Conservation (phyloP, 164 flowering plant species). For the Magnolia kwangsiensis region DNA sequence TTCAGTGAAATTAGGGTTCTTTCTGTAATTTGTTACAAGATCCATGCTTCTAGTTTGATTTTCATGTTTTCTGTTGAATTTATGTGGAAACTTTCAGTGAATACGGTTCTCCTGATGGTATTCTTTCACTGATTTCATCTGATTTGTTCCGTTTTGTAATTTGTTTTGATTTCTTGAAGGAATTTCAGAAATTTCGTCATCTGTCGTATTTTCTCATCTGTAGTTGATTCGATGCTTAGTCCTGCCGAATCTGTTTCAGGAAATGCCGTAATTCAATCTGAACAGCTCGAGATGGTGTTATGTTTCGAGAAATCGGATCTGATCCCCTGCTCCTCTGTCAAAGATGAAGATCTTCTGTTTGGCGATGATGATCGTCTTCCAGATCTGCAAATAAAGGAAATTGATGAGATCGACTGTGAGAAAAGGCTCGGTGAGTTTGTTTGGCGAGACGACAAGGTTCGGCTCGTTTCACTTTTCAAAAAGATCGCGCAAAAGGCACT, state of each 20-base stretch:
- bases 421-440: conserved; percentile 18
- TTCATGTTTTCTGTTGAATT: no score
- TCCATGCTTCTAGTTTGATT: no score
- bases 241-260: background rate
- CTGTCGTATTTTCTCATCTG: background rate
- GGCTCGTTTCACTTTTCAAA: conserved; percentile 17
- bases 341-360: background rate
- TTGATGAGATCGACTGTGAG: conserved; percentile 4
- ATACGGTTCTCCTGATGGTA: no score
- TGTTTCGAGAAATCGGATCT: background rate
- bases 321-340: background rate
- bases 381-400: background rate
- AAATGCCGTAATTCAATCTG: background rate
- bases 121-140: no score
- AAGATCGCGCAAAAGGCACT: conserved; percentile 1
- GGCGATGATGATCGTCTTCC: background rate
- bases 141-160: no score
- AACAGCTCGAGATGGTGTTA: background rate
- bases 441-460: conserved; percentile 24
- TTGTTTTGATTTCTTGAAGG: no score
- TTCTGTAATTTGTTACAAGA: no score
- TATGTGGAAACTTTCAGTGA: no score
- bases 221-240: background rate
- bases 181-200: background rate
- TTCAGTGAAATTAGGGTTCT: no score